These are phyloP conservation scores for Prunus davidiana DNA, from an alignment of 306 rosid genomes.

Conservation along the genomic window DNA sequence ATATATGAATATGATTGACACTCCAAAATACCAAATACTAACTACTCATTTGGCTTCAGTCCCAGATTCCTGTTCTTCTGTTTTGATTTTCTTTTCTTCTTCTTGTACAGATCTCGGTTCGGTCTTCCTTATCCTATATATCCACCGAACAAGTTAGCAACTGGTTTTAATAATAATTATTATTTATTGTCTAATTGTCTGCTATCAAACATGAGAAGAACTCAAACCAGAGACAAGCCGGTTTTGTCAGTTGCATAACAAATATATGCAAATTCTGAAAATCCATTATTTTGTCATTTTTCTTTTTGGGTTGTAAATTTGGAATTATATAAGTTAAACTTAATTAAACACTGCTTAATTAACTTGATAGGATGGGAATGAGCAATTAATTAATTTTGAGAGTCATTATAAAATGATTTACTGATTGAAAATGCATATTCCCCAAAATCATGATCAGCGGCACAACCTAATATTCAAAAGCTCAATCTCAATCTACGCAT, in stretches of 20 bases:
- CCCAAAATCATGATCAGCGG: constrained; percentile 16
- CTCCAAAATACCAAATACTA: neutral
- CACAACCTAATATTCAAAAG: constrained; percentile 30
- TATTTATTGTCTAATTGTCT: neutral
- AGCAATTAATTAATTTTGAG: neutral
- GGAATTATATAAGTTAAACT: neutral
- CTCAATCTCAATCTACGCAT: constrained; percentile 10
- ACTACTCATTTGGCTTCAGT: neutral
- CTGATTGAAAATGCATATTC: neutral
- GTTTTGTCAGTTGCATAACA: constrained; percentile 28
- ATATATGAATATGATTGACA: neutral
- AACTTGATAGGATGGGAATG: neutral
- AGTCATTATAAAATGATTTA: constrained; percentile 17
- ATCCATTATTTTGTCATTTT: constrained; percentile 1
- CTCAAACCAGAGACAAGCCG: constrained; percentile 33
- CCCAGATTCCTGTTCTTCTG: neutral
- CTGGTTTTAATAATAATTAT: neutral
- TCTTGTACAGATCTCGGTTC: neutral
- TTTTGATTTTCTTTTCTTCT: neutral
- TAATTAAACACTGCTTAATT: neutral
- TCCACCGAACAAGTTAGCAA: constrained; percentile 9
- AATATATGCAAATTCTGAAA: constrained; percentile 10
- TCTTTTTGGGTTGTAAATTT: constrained; percentile 16
- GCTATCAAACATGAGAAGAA: constrained; percentile 17
- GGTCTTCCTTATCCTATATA: constrained; percentile 6